These are phyloP conservation scores for Fusarium caatingaense DNA, from an alignment of 2,329 filamentous ascomycete species.

Conservation along the genomic window DNA sequence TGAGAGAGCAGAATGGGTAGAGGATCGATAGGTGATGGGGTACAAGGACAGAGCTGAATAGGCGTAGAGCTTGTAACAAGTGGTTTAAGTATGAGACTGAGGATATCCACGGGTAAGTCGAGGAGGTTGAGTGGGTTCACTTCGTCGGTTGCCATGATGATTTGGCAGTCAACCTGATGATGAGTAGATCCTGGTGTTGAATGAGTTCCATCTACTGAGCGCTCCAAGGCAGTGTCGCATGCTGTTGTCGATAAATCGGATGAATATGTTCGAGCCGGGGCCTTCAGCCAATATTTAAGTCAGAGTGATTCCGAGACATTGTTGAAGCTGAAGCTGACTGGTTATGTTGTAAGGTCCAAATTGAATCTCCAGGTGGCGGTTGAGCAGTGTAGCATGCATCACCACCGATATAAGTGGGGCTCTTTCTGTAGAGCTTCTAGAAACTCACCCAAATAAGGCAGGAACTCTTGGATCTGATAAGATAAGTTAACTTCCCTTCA, in stretches of 20 bases:
- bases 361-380: constrained; percentile 10
- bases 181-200: not conserved
- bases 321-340: not conserved
- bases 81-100: constrained; percentile 48
- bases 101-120: constrained; percentile 51
- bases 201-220: not conserved
- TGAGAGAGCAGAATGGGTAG: constrained; percentile 50
- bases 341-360: constrained; percentile 3
- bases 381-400: not conserved
- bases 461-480: not conserved
- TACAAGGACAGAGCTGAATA: constrained; percentile 49
- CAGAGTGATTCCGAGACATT: constrained; percentile 3
- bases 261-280: too few species aligned
- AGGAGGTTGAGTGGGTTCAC: constrained; percentile 45
- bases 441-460: not conserved
- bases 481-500: not conserved
- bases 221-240: not conserved
- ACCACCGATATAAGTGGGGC: constrained; percentile 17
- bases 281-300: not conserved
- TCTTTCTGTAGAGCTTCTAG: not conserved
- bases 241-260: not conserved
- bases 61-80: constrained; percentile 43
- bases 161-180: not conserved
- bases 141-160: constrained; percentile 22
- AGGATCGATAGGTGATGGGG: constrained; percentile 37